Evolutionary conservation across 2,329 filamentous ascomycete genomes (phyloP), one percentile per base, ranked within the genome.

Genomic region (Fusarium sp.): DNA sequence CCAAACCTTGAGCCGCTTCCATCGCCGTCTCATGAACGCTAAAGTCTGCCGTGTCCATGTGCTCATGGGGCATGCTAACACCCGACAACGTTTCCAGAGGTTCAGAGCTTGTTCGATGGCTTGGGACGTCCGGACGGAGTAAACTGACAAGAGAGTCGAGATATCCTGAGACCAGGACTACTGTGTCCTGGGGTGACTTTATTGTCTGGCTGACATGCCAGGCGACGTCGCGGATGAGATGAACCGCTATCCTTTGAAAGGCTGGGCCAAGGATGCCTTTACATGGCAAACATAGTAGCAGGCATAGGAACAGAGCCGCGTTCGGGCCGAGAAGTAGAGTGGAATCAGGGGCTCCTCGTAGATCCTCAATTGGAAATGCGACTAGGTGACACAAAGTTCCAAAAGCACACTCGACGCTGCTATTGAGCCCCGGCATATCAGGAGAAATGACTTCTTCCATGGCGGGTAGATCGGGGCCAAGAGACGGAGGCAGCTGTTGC

Each of bases 101-200:
- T n/a, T 36, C 14, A 16, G 14, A 36, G 14, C 14, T n/a, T 36
- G 14, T 16, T 4, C 2, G 14, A 36, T 36, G 14, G 13, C 5
- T 14, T 14, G 14, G 14, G n/a, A 36, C 14, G 14, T 8, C 7
- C 7, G 16, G 49, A 5, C 20, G 3, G 11, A 53, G 29, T 18
- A 46, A 29, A 11, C n/a, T 42, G 6, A 46, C 57, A 11, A 66
- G 50, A 2, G 50, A 64, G 6, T 64, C 56, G 9, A 66, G 64
- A 38, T 66, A 63, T 14, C 31, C 36, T 6, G 33, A 59, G n/a
- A 51, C 20, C 9, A 65, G 51, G 20, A 14, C 51, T 7, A 69
- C 44, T 4, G 38, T 71, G n/a, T 67, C 66, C 46, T 71, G 68
- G 1, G 66, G 66, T 5, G 66, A 69, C 25, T 50, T 31, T 20